These are phyloP conservation scores for Monilinia fructigena DNA, from an alignment of 2,329 filamentous ascomycete genomes.

Conservation along the genomic window DNA sequence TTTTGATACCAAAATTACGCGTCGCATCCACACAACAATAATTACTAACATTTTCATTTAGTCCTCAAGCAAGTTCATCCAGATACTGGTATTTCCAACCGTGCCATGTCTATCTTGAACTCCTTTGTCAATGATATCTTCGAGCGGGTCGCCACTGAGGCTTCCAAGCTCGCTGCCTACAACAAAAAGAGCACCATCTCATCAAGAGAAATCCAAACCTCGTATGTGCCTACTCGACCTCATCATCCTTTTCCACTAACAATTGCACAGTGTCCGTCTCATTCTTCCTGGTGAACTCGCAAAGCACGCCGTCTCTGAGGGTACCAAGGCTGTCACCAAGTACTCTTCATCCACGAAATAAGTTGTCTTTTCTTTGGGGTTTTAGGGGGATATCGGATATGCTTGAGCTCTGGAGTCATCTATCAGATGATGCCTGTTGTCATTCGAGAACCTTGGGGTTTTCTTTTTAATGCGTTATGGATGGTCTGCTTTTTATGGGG, in stretches of 20 bases:
- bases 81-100: slow-evolving; percentile 99
- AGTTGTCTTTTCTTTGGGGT: slow-evolving; percentile 55
- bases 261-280: slow-evolving; percentile 67
- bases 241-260: neutral
- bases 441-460: slow-evolving; percentile 37
- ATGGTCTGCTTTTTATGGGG: slow-evolving; percentile 63
- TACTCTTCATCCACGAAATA: slow-evolving; percentile 99
- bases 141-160: slow-evolving; percentile 97
- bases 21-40: slow-evolving; percentile 16
- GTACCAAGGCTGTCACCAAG: slow-evolving; percentile 99
- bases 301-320: slow-evolving; percentile 99
- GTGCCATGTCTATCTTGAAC: slow-evolving; percentile 99
- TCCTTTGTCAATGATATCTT: slow-evolving; percentile 99
- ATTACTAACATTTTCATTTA: slow-evolving; percentile 44
- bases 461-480: slow-evolving; percentile 68
- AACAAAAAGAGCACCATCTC: slow-evolving; percentile 99
- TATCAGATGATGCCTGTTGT: slow-evolving; percentile 36
- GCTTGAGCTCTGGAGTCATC: slow-evolving; percentile 48
- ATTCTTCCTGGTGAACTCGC: slow-evolving; percentile 98
- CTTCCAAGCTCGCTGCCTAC: slow-evolving; percentile 98
- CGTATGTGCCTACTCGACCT: slow-evolving; percentile 50
- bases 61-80: slow-evolving; percentile 99
- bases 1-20: slow-evolving; percentile 21
- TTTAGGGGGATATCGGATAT: slow-evolving; percentile 55
- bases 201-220: slow-evolving; percentile 98